Conservation (phyloP, 1,139 yeast species). For the Kodamaea anthophila region DNA sequence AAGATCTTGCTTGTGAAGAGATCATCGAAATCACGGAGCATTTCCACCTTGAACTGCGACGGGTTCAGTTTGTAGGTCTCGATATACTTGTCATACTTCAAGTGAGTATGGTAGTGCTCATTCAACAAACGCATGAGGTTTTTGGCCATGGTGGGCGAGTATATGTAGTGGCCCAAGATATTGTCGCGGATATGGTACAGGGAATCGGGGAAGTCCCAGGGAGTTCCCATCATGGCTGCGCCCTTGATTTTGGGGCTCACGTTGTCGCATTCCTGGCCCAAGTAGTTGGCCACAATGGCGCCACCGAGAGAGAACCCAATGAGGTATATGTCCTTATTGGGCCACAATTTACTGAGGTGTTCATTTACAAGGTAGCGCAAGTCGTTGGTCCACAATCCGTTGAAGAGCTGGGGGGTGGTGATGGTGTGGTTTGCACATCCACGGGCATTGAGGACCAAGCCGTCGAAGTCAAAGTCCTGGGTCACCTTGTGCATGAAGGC, state of each 20-base stretch:
- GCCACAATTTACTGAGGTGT: constrained; percentile 39
- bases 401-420: constrained; percentile 53
- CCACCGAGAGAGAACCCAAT: constrained; percentile 67
- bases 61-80: constrained; percentile 30
- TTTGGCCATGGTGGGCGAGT: constrained; percentile 49
- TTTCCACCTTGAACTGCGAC: constrained; percentile 24
- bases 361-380: constrained; percentile 47
- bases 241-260: constrained; percentile 36
- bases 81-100: constrained; percentile 21
- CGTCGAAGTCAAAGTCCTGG: constrained; percentile 37
- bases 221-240: constrained; percentile 55
- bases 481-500: constrained; percentile 35
- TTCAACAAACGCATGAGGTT: constrained; percentile 40
- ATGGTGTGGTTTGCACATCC: constrained; percentile 58
- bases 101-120: constrained; percentile 35
- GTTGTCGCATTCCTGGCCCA: constrained; percentile 60
- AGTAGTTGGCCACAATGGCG: constrained; percentile 66
- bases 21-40: constrained; percentile 58
- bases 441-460: constrained; percentile 49
- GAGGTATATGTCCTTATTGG: constrained; percentile 44
- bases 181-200: constrained; percentile 37
- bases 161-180: constrained; percentile 39
- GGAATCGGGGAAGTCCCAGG: constrained; percentile 73
- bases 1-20: constrained; percentile 65
- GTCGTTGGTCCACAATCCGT: constrained; percentile 61